A percentile compares a stretch with the other conserved stretches of the same genome.
Evolutionary conservation across 2,329 filamentous ascomycete genomes (phyloP).

Genomic region (Botryotinia calthae): DNA sequence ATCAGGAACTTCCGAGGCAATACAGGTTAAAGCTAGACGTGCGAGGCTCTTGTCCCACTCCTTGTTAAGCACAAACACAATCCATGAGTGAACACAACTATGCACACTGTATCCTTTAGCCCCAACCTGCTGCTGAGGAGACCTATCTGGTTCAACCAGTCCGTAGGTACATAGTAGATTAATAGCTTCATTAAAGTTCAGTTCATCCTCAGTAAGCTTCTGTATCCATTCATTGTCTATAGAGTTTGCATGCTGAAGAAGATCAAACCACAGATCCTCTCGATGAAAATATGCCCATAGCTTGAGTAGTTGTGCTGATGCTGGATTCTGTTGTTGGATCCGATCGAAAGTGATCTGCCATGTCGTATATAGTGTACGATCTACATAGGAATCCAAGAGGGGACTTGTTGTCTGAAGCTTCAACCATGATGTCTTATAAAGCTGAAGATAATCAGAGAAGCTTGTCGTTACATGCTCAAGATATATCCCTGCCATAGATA

Average conservation of each 20-base stretch:
- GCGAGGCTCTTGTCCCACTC: constrained; percentile 23
- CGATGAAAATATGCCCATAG: constrained; percentile 46
- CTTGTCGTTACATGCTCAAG: constrained; percentile 20
- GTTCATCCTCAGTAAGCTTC: constrained; percentile 22
- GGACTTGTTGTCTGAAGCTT: constrained; percentile 23
- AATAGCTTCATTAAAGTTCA: constrained; percentile 23
- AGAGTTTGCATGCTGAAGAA: constrained; percentile 37
- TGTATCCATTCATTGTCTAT: constrained; percentile 22
- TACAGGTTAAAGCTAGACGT: constrained; percentile 19
- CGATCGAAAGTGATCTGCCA: constrained; percentile 43
- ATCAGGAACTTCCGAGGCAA: constrained; percentile 21
- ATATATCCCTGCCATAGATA: constrained; percentile 21
- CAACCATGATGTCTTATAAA: constrained; percentile 24
- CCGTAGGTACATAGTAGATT: constrained; percentile 23
- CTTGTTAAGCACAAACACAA: constrained; percentile 21
- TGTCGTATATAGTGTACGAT: constrained; percentile 26
- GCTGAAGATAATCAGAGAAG: constrained; percentile 27
- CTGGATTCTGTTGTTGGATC: constrained; percentile 36
- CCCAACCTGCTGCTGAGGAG: constrained; percentile 18
- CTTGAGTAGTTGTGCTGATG: constrained; percentile 40
- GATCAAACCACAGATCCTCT: constrained; percentile 46
- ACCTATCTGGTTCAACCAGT: constrained; percentile 22
- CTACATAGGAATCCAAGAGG: constrained; percentile 23
- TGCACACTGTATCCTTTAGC: constrained; percentile 25
- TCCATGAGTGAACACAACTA: constrained; percentile 26